Conservation (phyloP, 495 filamentous ascomycete species). For the Tetracladium marchalianum region DNA sequence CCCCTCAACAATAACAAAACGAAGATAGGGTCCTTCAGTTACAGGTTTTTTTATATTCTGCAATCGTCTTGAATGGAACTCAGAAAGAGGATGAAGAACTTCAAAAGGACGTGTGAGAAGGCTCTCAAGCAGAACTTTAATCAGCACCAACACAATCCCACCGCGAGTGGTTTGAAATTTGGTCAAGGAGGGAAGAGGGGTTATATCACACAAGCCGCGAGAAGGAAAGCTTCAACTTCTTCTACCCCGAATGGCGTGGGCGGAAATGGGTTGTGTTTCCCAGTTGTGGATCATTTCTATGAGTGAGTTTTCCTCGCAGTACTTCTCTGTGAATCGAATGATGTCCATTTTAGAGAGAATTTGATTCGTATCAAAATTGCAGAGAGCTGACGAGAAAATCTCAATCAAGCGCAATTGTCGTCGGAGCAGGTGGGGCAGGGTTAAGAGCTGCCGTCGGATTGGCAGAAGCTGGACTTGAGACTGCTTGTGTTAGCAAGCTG, state of each 20-base stretch:
- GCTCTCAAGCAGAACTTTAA: too few species aligned
- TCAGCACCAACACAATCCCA: too few species aligned
- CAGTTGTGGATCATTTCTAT: slow-evolving; percentile 17
- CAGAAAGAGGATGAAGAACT: too few species aligned
- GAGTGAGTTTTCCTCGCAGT: slow-evolving; percentile 5
- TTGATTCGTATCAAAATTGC: neutral
- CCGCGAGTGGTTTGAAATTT: too few species aligned
- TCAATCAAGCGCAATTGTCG: slow-evolving; percentile 57
- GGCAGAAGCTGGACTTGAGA: slow-evolving; percentile 96
- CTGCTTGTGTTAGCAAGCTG: slow-evolving; percentile 94
- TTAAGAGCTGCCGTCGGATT: slow-evolving; percentile 93
- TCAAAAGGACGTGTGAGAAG: too few species aligned
- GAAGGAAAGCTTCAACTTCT: too few species aligned
- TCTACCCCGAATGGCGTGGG: neutral
- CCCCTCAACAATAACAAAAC: too few species aligned
- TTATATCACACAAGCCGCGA: too few species aligned
- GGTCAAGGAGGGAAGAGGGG: too few species aligned
- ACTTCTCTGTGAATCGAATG: neutral
- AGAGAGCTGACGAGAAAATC: neutral
- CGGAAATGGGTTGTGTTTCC: neutral
- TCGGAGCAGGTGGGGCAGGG: slow-evolving; percentile 89
- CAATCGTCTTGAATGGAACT: too few species aligned
- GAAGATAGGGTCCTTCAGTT: too few species aligned
- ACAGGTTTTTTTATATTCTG: too few species aligned
- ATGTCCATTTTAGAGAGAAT: neutral